These are phyloP conservation scores for Paramecium primaurelia DNA, from an alignment of 73 alveolate genomes.

Conservation along the genomic window DNA sequence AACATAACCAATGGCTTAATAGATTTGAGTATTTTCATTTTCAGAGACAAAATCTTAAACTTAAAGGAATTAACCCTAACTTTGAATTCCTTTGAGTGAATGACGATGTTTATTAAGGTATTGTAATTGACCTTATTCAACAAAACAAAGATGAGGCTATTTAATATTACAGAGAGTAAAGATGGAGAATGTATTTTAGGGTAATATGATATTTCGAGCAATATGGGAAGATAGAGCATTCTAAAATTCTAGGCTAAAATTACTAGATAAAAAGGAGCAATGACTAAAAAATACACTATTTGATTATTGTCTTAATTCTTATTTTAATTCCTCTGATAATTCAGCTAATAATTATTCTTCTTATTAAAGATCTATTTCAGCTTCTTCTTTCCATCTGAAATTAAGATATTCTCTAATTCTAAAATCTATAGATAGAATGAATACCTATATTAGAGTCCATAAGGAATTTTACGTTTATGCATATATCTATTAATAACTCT, in stretches of 20 bases:
- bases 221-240: conserved; percentile 2
- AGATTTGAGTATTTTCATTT: not conserved
- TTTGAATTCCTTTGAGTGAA: not conserved
- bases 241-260: conserved; percentile 42
- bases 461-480: conserved; percentile 4
- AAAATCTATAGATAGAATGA: not conserved
- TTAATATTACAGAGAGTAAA: not conserved
- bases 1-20: conserved; percentile 18
- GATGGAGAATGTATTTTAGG: not conserved
- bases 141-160: not conserved
- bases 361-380: conserved; percentile 45
- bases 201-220: not conserved
- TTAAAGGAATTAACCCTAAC: not conserved
- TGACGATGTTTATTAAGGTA: not conserved
- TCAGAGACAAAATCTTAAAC: conserved; percentile 17
- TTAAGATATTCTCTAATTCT: conserved; percentile 40
- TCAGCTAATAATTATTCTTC: conserved; percentile 43
- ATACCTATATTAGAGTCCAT: conserved; percentile 7
- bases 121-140: conserved; percentile 9
- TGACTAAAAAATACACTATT: conserved; percentile 31
- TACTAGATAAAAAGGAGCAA: conserved; percentile 33
- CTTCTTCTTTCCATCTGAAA: conserved; percentile 54
- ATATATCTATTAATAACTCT: conserved; percentile 31
- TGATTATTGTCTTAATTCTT: conserved; percentile 18
- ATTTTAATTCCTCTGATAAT: conserved; percentile 42